Base-by-base conservation (phyloP, 2,329 filamentous ascomycete genomes). In the Botrytis pseudocinerea region DNA sequence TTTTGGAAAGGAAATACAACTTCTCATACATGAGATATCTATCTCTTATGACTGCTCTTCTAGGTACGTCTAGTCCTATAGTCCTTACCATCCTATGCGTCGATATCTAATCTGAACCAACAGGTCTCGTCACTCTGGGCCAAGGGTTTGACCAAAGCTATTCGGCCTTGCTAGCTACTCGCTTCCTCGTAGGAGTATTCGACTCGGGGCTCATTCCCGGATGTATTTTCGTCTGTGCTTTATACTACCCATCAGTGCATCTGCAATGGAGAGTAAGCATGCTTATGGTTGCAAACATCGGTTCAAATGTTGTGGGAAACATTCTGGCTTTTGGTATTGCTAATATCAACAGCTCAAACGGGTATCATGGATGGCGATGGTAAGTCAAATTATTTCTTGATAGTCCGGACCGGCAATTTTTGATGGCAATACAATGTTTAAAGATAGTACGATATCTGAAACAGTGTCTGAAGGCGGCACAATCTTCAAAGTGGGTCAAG, bases 111-210 rank as follows among this genome's bases (percentile, higher is more conserved):
- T 28, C 42, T 22, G 42, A 9, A 35, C 12, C 44, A 35, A 8
- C 59, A 78, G 79, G 77, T 40, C 32, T 78, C 32, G 74, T 78
- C 28, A 80, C 78, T 8, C 66, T 80, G 2, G 75, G 74, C 18
- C 78, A 80, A 71, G 79, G 75, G 2, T 79, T 80, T 35, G 76
- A 78, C 4, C 69, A 75, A n/a, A 96, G 88, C 80, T 97, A 94
- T 82, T 84, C 86, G 60, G 93, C 93, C 2, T 84, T 97, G 42
- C 85, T 97, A 69, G 86, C 90, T 0, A 93, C 92, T 12, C 88
- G 73, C 38, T 82, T 86, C 46, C 79, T 86, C 18, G 80, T 87
- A 10, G 85, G 85, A 2, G 78, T 82, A 1, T 82, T 85, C 22
- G 85, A 86, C 75, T 84, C 84, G 2, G 85, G 85, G 4, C 79